Base-by-base conservation (phyloP, 1,284 basidiomycete species). In the Ceratobasidium sp. region DNA sequence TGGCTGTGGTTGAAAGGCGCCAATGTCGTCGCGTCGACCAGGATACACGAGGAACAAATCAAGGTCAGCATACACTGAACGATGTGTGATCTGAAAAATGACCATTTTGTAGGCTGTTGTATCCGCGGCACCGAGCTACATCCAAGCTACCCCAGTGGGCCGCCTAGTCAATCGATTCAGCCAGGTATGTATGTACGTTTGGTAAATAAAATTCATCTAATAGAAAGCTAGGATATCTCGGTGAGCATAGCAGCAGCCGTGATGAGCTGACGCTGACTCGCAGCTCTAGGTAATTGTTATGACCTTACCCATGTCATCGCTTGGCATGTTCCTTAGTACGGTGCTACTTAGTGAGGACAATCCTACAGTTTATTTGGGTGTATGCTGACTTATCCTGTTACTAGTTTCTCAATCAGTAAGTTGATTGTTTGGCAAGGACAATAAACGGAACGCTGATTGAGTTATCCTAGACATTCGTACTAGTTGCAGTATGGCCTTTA, bases 101-200 rank as follows among this genome's bases (percentile, higher is more conserved):
- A 2, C 15, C 17, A 17, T 17, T 67, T 13, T 9, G 23, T 17
- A 67, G 65, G 42, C 44, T 28, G 9, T 67, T 20, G 33, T 67
- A 50, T 33, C 9, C 1, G 44, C 65, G 23, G 10, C 44, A 52
- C 26, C 65, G 26, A 66, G 64, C 40, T 67, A 67, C 38, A 3
- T 67, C 7, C 65, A 67, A 42, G 26, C 26, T n/a, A 50, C 23
- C 17, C 44, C 65, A 4, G 23, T 50, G 3, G 26, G 65, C 20
- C 46, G 44, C 4, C 3, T 67, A 15, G n/a, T 23, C n/a, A 67
- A 67, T 17, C 65, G 65, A 15, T 67, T 67, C 48, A 67, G 65
- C 44, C 65, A 67, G 65, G 65, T 67, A 50, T 50, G 26, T 33
- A 52, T 28, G 44, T n/a, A 20, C 20, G n/a, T 66, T 40, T 59